Percentiles rank a stretch among this genome's conserved stretches.
These are phyloP conservation scores for Funneliformis caledonium DNA, from an alignment of 371 early-diverging fungal species.

Conservation along the genomic window DNA sequence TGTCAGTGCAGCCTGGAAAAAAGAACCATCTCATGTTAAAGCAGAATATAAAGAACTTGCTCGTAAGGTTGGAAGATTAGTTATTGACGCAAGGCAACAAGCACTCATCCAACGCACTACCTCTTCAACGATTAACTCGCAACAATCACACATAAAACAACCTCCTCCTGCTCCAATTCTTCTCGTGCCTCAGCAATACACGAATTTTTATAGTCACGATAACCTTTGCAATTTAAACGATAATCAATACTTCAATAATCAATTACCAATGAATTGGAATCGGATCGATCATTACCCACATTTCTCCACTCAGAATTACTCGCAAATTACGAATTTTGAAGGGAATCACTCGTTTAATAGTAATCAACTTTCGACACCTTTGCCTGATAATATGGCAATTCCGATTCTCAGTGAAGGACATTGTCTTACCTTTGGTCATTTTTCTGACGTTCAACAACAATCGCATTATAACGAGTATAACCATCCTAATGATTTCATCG, in stretches of 20 bases:
- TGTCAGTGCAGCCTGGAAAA: neutral
- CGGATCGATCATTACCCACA: neutral
- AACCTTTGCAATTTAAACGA: neutral
- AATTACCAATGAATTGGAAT: neutral
- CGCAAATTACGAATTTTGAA: too few relatives aligned
- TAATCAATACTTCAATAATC: neutral
- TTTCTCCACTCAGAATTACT: too few relatives aligned
- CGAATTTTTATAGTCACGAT: neutral
- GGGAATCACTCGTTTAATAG: too few relatives aligned
- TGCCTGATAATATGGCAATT: too few relatives aligned
- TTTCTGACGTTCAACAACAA: too few relatives aligned
- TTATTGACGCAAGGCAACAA: neutral
- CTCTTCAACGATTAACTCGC: neutral
- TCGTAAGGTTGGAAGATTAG: conserved; percentile 11
- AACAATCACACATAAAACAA: neutral
- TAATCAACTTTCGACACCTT: too few relatives aligned
- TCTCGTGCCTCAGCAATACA: neutral
- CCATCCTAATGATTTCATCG: too few relatives aligned
- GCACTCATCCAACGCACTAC: neutral
- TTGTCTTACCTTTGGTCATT: too few relatives aligned
- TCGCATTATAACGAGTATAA: too few relatives aligned
- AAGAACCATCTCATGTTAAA: neutral
- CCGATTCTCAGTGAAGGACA: too few relatives aligned
- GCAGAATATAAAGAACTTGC: conserved; percentile 13
- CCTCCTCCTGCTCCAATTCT: neutral